Conservation (phyloP, 768 basidiomycete genomes). For the Lentinula boryana region DNA sequence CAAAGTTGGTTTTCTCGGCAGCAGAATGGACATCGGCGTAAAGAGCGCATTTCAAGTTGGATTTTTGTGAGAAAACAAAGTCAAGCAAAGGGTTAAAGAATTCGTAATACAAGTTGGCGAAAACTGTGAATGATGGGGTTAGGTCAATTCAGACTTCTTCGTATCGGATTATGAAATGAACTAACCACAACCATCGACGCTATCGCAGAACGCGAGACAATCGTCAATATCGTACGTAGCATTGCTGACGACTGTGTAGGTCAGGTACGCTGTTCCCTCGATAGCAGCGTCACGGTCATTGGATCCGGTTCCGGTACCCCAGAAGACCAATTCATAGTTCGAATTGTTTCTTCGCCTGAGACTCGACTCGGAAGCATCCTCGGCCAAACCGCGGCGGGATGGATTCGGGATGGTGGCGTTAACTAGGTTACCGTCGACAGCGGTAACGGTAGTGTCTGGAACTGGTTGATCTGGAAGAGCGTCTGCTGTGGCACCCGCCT, state of each 20-base stretch:
- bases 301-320: slow-evolving; percentile 9
- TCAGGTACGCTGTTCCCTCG: slow-evolving; percentile 15
- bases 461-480: slow-evolving; percentile 12
- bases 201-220: slow-evolving; percentile 13
- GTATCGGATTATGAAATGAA: background rate
- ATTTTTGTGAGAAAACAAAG: slow-evolving; percentile 13
- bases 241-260: slow-evolving; percentile 14
- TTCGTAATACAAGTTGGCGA: slow-evolving; percentile 16
- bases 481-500: slow-evolving; percentile 7
- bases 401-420: slow-evolving; percentile 5
- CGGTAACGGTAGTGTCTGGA: slow-evolving; percentile 12
- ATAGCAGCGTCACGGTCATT: slow-evolving; percentile 12
- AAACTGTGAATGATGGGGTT: slow-evolving; percentile 8
- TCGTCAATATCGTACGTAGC: slow-evolving; percentile 11
- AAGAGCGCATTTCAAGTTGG: slow-evolving; percentile 16
- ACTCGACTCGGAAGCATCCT: background rate
- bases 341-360: background rate
- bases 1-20: slow-evolving; percentile 12
- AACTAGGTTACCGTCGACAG: slow-evolving; percentile 12
- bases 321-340: slow-evolving; percentile 14
- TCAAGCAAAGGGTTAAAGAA: slow-evolving; percentile 13
- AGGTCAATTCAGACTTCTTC: background rate
- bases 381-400: background rate
- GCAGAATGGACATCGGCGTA: slow-evolving; percentile 16
- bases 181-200: slow-evolving; percentile 13